Evolutionary conservation across 352 stramenopile species (phyloP), one percentile per base, ranked within the genome.

Genomic region (Pythium utonaiense): DNA sequence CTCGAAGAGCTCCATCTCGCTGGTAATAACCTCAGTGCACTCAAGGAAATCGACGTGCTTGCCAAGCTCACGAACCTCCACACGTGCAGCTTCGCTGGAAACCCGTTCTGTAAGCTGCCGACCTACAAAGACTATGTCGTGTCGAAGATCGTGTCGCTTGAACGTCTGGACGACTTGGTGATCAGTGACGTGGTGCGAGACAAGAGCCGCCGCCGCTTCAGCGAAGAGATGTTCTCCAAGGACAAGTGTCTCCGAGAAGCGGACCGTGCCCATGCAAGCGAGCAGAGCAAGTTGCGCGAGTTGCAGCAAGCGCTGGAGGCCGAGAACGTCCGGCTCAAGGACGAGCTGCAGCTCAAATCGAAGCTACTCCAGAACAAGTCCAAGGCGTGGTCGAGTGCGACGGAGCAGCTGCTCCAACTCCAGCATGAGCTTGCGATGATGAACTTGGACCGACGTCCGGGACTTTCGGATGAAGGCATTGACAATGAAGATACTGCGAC

Each of bases 381-480:
- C 3, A 82, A 80, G 40, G 85, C 83, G 10, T 94, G 83, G 85
- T 92, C 85, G 0, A 86, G 63, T 31, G 85, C 85, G 7, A 94
- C 81, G 0, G 77, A 89, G 25, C 79, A 91, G 48, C 68, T 94
- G 17, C 57, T 92, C 4, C 78, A 91, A 59, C 60, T 93, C 27
- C 81, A 94, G 47, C 80, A 94, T 61, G 85, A 93, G 55, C 61
- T 94, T 21, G 83, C 83, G 10, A 91, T 94, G 83, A 69, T 93
- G 30, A 88, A 89, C 63, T 60, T 91, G 1, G 77, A 91, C 34
- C 67, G 72, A 19, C 66, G 70, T 16, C 38, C 36, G 19, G 34
- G 22, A 4, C 16, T 31, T 1, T 22, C 7, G 6, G 51, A 58
- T 31, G 25, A 21, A 17, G 19, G 8, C 1, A 21, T 22, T 12